Conservation (phyloP, 78 protist genomes). For the Dictyostelium citrinum region DNA sequence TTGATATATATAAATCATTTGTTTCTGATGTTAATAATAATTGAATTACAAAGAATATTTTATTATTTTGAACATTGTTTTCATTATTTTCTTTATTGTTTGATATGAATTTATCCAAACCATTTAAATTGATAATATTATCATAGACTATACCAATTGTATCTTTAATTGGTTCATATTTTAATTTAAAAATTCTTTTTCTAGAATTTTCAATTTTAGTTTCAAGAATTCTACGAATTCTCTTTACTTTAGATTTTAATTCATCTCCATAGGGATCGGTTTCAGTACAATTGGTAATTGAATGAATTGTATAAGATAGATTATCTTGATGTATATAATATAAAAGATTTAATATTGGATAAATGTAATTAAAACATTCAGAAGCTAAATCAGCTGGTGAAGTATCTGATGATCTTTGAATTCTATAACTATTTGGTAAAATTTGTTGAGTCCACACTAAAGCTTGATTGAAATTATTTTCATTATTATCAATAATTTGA, state of each 20-base stretch:
- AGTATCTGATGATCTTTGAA: neutral
- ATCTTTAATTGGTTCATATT: neutral
- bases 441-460: slow-evolving; percentile 49
- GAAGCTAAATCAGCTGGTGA: neutral
- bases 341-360: slow-evolving; percentile 20
- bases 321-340: neutral
- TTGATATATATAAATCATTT: neutral
- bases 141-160: neutral
- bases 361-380: slow-evolving; percentile 4
- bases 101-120: neutral
- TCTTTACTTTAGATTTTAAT: neutral
- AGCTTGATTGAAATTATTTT: neutral
- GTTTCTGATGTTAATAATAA: neutral
- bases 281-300: neutral
- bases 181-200: neutral
- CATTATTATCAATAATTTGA: neutral
- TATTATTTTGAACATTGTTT: neutral
- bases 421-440: slow-evolving; percentile 17
- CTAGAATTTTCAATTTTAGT: neutral
- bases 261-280: neutral
- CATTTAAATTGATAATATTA: neutral
- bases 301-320: neutral
- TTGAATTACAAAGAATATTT: slow-evolving; percentile 10
- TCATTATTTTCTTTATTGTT: neutral
- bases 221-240: neutral